Base-by-base conservation (phyloP, 2,329 filamentous ascomycete species). In the Penicillium sp. region DNA sequence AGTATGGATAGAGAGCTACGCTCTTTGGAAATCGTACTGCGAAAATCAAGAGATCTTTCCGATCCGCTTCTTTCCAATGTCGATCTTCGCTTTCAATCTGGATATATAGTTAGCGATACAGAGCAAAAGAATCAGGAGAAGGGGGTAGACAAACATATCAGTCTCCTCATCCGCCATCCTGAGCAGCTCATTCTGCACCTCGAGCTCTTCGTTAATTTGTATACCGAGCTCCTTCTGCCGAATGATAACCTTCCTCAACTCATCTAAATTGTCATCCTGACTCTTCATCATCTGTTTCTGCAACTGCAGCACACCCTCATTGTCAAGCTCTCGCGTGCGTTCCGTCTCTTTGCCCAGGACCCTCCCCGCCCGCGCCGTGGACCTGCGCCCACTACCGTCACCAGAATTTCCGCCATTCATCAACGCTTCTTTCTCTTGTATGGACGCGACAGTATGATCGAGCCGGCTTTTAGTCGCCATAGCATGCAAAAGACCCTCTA, bases 201-300 rank as follows among this genome's bases (percentile, higher is more conserved):
- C 75, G 59, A 85, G 64, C 68, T 85, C 82, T 52, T 80, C 75
- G 55, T 84, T 82, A 55, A 85, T 84, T 58, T 77, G 72, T 22
- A 82, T 77, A 1, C 81, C 82, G 68, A 85, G 74, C 62, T 85
- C 80, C 62, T 76, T 78, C 72, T 84, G 79, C 53, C 81, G 68
- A 29, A 76, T 66, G 35, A 84, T 77, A 30, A 82, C 79, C 56
- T 79, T 80, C 37, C 78, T 75, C 55, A 86, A 59, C 55, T 80
- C 77, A 36, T 81, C 72, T 3, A 85, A 74, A 60, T 80, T 80
- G 58, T 78, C 67, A 53, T 85, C 82, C 60, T 86, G 82, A 41
- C 82, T 78, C 38, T 74, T 63, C 69, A 86, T 84, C 49, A 82
- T 77, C 59, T 83, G 79, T 56, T 77, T 74, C 66, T 85, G 82